These are phyloP conservation scores for Aspergillus latus DNA, from an alignment of 2,329 filamentous ascomycete genomes.

Conservation along the genomic window DNA sequence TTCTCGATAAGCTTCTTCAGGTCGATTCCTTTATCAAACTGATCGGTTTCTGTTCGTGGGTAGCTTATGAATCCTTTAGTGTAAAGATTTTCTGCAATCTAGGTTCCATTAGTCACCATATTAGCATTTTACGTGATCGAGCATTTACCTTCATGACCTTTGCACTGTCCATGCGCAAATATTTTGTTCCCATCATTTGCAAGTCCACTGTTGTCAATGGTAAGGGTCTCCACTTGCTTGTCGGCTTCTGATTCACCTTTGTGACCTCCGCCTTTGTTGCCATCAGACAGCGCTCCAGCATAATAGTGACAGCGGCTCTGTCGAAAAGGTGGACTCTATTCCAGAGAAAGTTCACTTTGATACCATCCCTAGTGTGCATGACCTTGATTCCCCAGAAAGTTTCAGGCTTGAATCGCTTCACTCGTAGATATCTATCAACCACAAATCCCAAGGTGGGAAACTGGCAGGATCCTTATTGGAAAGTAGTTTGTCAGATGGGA, in stretches of 20 bases:
- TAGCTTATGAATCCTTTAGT: conserved; percentile 97
- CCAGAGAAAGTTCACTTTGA: conserved; percentile 84
- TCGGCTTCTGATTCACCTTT: conserved; percentile 86
- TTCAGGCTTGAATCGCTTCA: conserved; percentile 91
- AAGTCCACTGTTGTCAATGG: conserved; percentile 94
- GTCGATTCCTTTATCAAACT: conserved; percentile 89
- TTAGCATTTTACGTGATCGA: neutral
- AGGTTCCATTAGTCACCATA: conserved; percentile 2
- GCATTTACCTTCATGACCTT: conserved; percentile 71
- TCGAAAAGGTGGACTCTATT: conserved; percentile 81
- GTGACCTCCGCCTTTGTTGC: conserved; percentile 76
- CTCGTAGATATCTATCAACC: conserved; percentile 90
- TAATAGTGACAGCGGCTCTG: conserved; percentile 71
- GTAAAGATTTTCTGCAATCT: conserved; percentile 79
- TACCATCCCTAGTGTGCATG: conserved; percentile 71
- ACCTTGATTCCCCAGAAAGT: conserved; percentile 91
- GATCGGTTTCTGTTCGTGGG: conserved; percentile 93
- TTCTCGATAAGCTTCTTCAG: conserved; percentile 77
- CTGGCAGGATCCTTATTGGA: conserved; percentile 74
- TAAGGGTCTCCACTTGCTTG: conserved; percentile 89
- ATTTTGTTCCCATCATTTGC: conserved; percentile 89
- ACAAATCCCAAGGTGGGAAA: conserved; percentile 97
- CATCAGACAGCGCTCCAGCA: conserved; percentile 80
- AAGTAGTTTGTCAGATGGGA: neutral
- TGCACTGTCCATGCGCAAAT: conserved; percentile 87